Base-by-base conservation (phyloP, 2,329 filamentous ascomycete genomes). In the Trichoderma guizhouense region DNA sequence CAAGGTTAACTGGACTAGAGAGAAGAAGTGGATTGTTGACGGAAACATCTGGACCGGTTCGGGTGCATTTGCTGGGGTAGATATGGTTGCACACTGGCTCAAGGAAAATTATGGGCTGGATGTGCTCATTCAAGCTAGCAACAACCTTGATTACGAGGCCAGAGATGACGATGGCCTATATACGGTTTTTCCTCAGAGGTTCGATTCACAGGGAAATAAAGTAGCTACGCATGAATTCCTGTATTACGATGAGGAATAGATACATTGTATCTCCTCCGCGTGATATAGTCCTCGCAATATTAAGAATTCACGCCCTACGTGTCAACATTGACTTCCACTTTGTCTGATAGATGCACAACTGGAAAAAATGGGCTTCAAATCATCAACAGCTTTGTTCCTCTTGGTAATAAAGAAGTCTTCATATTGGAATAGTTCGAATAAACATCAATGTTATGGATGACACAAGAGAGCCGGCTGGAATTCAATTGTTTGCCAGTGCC, bases 11-110 rank as follows among this genome's bases (percentile, higher is more conserved):
- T 86, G 84, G 84, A 80, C 79, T 1, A 78, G 74, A 26, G 79
- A 83, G 55, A 80, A 80, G 71, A 82, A 85, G 73, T 86, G 84
- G 83, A 76, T 85, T 68, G 69, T 82, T 0, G 83, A 85, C 61
- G 81, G 79, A 1, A 84, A 85, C 43, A 78, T 85, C 28, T 86
- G 84, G 84, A 86, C 84, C 3, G 81, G 80, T 0, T 80, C 80
- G 1, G 84, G 84, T 18, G 83, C 84, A 0, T 76, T 81, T 21
- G 83, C 84, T 8, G 84, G 83, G 0, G 85, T 84, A 76, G 84
- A 85, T n/a, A 82, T 83, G 79, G 73, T 82, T 69, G 76, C 82
- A 7, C 77, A 82, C 34, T 84, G 82, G 81, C 71, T 84, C 1
- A 80, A 80, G 63, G 76, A 81, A 62, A 79, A 74, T 1, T 82